phyloP scores from a whole-genome alignment of 257 asterid species.

The Jacaranda copaia region DNA sequence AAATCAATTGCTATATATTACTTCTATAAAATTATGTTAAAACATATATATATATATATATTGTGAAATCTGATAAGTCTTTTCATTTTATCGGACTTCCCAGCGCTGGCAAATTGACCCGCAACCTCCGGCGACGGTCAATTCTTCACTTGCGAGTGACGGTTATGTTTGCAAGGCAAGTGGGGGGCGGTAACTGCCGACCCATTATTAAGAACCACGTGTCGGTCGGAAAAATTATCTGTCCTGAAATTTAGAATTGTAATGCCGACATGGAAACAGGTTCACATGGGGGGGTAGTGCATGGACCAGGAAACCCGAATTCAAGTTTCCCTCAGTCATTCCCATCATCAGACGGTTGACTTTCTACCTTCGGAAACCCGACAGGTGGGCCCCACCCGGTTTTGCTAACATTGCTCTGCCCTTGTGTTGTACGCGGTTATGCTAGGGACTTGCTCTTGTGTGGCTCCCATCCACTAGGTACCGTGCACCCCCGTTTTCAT shows the following conservation, averaged over 20 bases:
- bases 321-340: conserved; percentile 30
- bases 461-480: background rate
- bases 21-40: too few species aligned
- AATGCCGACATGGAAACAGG: conserved; percentile 59
- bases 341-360: conserved; percentile 43
- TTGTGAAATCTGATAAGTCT: too few species aligned
- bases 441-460: conserved; percentile 10
- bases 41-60: too few species aligned
- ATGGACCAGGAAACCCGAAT: conserved; percentile 39
- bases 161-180: conserved; percentile 25
- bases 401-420: background rate
- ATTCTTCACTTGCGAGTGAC: conserved; percentile 18
- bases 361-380: conserved; percentile 37
- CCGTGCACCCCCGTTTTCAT: background rate
- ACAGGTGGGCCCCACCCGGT: conserved; percentile 47
- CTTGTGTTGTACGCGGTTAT: conserved; percentile 26
- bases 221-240: conserved; percentile 37
- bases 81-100: too few species aligned
- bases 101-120: conserved; percentile 9
- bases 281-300: conserved; percentile 53
- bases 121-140: conserved; percentile 24
- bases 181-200: background rate
- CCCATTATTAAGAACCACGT: conserved; percentile 40
- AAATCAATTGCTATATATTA: too few species aligned
- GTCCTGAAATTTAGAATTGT: background rate